Percentiles rank a stretch among this genome's conserved stretches.
Evolutionary conservation across 1,284 basidiomycete species (phyloP).

Genomic region (Cystobasidium sp.): DNA sequence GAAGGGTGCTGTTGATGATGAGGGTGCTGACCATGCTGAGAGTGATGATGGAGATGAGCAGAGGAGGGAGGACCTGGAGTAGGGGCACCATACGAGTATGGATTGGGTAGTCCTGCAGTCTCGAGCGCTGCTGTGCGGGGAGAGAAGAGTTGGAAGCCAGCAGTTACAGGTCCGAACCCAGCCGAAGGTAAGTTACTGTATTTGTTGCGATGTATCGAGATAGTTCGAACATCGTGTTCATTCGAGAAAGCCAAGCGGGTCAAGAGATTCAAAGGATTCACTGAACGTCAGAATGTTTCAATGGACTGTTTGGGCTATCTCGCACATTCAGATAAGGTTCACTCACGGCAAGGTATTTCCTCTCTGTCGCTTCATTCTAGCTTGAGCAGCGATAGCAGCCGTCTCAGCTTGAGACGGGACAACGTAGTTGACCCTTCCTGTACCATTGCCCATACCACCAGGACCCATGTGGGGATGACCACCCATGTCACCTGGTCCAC

Average conservation of each 20-base stretch:
- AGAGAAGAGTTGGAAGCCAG: conserved; percentile 33
- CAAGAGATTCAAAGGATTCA: background rate
- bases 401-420: conserved; percentile 38
- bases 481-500: background rate
- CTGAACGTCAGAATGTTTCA: background rate
- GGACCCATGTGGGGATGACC: background rate
- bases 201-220: background rate
- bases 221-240: background rate
- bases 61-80: conserved; percentile 18
- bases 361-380: conserved; percentile 27
- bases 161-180: conserved; percentile 11
- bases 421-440: conserved; percentile 41
- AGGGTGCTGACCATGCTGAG: conserved; percentile 10
- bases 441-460: background rate
- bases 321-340: background rate
- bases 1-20: conserved; percentile 25
- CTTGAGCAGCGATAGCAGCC: conserved; percentile 44
- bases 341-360: conserved; percentile 36
- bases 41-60: conserved; percentile 2
- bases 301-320: background rate
- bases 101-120: conserved; percentile 14
- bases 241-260: no score
- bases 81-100: conserved; percentile 13
- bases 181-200: conserved; percentile 19
- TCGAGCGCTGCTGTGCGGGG: conserved; percentile 33